These are phyloP conservation scores for Aspergillus incahuasiensis DNA, from an alignment of 495 filamentous ascomycete species.

Conservation along the genomic window DNA sequence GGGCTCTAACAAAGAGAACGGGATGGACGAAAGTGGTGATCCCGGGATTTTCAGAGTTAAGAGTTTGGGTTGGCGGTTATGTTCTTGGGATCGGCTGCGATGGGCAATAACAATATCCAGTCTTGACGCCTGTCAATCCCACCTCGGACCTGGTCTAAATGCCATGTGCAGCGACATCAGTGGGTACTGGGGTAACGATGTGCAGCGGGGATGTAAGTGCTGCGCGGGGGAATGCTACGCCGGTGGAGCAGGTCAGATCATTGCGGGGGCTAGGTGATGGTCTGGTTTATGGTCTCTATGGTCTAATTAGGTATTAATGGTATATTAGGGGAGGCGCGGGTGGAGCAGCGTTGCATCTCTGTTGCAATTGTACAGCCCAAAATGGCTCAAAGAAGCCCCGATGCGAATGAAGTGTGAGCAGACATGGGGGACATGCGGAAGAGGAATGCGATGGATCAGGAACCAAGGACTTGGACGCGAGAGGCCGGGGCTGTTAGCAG, in stretches of 20 bases:
- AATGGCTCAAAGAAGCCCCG: background rate
- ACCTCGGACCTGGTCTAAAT: background rate
- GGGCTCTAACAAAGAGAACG: background rate
- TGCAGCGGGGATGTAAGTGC: background rate
- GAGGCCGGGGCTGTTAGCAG: background rate
- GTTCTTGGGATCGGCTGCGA: background rate
- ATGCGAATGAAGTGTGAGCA: background rate
- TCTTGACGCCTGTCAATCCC: too few species aligned
- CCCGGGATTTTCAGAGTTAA: constrained; percentile 1
- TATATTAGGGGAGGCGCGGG: background rate
- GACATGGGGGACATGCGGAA: background rate
- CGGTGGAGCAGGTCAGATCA: background rate
- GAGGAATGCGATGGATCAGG: background rate
- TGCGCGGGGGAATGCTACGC: background rate
- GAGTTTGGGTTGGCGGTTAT: background rate
- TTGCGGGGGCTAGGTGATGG: background rate
- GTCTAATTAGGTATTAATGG: background rate
- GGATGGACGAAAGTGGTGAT: constrained; percentile 12
- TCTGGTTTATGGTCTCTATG: background rate
- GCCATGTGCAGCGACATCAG: background rate
- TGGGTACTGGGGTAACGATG: background rate
- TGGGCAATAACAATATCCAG: too few species aligned
- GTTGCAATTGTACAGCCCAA: background rate
- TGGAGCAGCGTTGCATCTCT: background rate
- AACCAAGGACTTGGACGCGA: background rate